Conservation (phyloP, 2,329 filamentous ascomycete genomes). For the Penicillium aurantiogriseum region DNA sequence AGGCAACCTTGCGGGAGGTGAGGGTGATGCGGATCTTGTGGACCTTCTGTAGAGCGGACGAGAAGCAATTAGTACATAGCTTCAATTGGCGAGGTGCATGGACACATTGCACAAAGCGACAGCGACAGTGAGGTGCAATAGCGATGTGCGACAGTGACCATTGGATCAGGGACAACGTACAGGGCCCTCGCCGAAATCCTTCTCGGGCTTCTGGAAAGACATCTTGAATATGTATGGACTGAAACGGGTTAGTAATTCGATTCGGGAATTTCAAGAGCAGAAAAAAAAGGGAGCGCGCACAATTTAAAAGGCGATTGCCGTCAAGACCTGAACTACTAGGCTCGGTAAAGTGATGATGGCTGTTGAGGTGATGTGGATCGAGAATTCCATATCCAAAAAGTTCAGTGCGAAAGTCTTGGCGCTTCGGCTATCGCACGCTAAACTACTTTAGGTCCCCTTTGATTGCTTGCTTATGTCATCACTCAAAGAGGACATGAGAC, state of each 20-base stretch:
- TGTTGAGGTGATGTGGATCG: constrained; percentile 26
- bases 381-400: constrained; percentile 20
- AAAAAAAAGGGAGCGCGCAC: constrained; percentile 2
- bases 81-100: not conserved
- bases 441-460: constrained; percentile 23
- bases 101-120: constrained; percentile 2
- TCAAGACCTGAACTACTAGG: constrained; percentile 79
- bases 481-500: constrained; percentile 17
- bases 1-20: constrained; percentile 88
- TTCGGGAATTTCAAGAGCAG: constrained; percentile 10
- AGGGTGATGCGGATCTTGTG: constrained; percentile 99
- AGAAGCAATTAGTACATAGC: constrained; percentile 13
- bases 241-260: constrained; percentile 23
- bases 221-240: constrained; percentile 56
- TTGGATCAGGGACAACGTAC: constrained; percentile 50
- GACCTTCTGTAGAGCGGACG: constrained; percentile 63
- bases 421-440: constrained; percentile 44
- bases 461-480: constrained; percentile 12
- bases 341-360: constrained; percentile 77
- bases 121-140: constrained; percentile 10
- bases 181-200: constrained; percentile 86
- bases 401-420: constrained; percentile 37
- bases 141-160: constrained; percentile 7
- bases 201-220: constrained; percentile 95
- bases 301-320: constrained; percentile 45